A percentile compares a stretch with the other conserved stretches of the same genome.
Conservation (phyloP, 2,329 filamentous ascomycete species). For the Cordyceps militaris region DNA sequence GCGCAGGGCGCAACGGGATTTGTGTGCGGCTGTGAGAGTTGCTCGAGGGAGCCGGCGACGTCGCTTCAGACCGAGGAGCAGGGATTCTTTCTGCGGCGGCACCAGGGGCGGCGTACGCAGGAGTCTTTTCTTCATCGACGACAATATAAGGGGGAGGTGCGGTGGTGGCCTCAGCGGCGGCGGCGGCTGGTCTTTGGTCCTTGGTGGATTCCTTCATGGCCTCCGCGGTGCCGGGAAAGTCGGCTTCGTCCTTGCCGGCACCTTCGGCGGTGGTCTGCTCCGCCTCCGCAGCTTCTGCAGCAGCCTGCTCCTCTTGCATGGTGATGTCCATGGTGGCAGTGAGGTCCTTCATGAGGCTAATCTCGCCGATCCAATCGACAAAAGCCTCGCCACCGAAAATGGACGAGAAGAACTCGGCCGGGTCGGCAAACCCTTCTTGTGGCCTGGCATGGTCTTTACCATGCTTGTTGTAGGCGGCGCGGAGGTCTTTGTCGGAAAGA, state of each 20-base stretch:
- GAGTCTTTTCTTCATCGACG: constrained; percentile 32
- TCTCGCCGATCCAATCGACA: constrained; percentile 93
- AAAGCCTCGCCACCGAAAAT: constrained; percentile 98
- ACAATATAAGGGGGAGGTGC: constrained; percentile 32
- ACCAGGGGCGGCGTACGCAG: constrained; percentile 17
- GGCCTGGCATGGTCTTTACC: constrained; percentile 94
- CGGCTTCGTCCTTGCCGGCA: constrained; percentile 28
- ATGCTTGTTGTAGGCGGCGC: constrained; percentile 91
- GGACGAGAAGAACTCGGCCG: constrained; percentile 94
- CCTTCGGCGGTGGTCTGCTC: constrained; percentile 39
- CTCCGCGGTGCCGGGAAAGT: constrained; percentile 51
- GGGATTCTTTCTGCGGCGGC: constrained; percentile 12
- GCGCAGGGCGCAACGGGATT: constrained; percentile 73
- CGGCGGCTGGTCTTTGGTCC: constrained; percentile 26
- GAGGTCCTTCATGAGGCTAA: constrained; percentile 96
- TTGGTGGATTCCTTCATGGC: constrained; percentile 51
- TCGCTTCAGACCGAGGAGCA: constrained; percentile 27
- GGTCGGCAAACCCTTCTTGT: constrained; percentile 87
- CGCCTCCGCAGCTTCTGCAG: constrained; percentile 46
- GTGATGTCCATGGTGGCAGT: constrained; percentile 98
- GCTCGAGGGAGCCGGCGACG: constrained; percentile 37
- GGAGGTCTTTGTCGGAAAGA: constrained; percentile 77
- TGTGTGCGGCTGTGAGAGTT: constrained; percentile 38
- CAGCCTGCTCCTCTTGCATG: constrained; percentile 68
- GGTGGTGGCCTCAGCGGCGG: constrained; percentile 21